Conservation (phyloP, 2,329 filamentous ascomycete species). For the Lecanosticta acicola region DNA sequence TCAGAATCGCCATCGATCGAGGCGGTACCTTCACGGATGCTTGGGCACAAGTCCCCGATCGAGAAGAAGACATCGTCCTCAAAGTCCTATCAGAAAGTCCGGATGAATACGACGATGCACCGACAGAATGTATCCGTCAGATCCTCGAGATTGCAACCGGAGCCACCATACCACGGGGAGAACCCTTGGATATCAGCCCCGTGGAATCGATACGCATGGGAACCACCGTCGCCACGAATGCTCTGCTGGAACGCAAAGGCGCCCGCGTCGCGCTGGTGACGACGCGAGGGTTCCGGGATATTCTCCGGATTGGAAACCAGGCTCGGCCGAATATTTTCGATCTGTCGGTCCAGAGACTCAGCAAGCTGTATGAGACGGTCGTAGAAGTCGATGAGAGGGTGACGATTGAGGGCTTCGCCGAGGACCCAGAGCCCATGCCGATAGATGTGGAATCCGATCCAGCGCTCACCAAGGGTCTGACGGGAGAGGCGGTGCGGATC, state of each 20-base stretch:
- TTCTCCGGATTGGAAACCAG: conserved; percentile 81
- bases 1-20: conserved; percentile 61
- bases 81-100: conserved; percentile 31
- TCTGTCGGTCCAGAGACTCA: conserved; percentile 73
- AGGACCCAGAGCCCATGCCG: conserved; percentile 40
- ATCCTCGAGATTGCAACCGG: conserved; percentile 24
- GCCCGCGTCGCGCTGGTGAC: conserved; percentile 79
- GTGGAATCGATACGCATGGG: conserved; percentile 22
- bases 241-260: conserved; percentile 79
- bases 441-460: conserved; percentile 14
- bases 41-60: conserved; percentile 39
- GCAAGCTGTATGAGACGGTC: conserved; percentile 74
- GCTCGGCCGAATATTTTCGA: conserved; percentile 86
- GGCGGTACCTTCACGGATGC: conserved; percentile 37
- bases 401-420: conserved; percentile 74
- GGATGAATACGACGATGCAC: conserved; percentile 30
- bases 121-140: conserved; percentile 31
- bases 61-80: conserved; percentile 26
- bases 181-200: conserved; percentile 12
- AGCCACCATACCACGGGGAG: conserved; percentile 16
- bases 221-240: conserved; percentile 86
- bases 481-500: conserved; percentile 28
- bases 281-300: conserved; percentile 81
- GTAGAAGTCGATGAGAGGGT: conserved; percentile 82
- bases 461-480: conserved; percentile 22